A percentile compares a stretch with the other conserved stretches of the same genome.
phyloP scores from a whole-genome alignment of 2,329 filamentous ascomycete species.

The Emmonsiellopsis sp. region DNA sequence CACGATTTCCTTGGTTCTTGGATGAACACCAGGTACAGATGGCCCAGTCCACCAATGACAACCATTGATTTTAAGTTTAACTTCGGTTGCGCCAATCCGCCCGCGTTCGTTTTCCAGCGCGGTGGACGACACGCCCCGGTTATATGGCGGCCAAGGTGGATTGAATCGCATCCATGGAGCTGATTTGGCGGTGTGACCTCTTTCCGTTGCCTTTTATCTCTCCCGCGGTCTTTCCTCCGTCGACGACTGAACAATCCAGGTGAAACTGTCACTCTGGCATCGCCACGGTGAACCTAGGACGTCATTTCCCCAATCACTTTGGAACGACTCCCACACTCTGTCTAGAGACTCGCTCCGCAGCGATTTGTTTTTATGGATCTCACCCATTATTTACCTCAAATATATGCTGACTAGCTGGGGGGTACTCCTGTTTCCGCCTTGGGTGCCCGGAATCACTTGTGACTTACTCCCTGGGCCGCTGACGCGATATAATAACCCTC shows the following conservation, averaged over 20 bases:
- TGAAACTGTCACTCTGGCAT: neutral
- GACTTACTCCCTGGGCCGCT: neutral
- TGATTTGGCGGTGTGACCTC: slow-evolving; percentile 3
- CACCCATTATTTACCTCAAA: too few species aligned
- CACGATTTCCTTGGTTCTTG: neutral
- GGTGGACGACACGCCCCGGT: neutral
- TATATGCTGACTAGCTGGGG: neutral
- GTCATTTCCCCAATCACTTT: neutral
- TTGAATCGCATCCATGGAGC: neutral
- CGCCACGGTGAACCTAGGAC: neutral
- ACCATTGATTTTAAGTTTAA: neutral
- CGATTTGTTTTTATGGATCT: too few species aligned
- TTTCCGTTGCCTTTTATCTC: neutral
- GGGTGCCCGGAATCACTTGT: neutral
- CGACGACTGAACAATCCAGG: neutral
- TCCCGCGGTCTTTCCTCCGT: neutral
- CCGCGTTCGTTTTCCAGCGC: neutral
- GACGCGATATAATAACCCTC: slow-evolving; percentile 1
- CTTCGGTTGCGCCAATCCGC: neutral
- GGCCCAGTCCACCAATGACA: neutral
- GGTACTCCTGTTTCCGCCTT: neutral
- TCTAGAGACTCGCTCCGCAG: neutral
- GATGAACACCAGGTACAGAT: neutral
- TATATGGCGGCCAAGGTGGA: neutral
- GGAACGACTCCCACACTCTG: neutral